phyloP scores from a whole-genome alignment of 768 basidiomycete genomes.

The Polyporus arcularius region DNA sequence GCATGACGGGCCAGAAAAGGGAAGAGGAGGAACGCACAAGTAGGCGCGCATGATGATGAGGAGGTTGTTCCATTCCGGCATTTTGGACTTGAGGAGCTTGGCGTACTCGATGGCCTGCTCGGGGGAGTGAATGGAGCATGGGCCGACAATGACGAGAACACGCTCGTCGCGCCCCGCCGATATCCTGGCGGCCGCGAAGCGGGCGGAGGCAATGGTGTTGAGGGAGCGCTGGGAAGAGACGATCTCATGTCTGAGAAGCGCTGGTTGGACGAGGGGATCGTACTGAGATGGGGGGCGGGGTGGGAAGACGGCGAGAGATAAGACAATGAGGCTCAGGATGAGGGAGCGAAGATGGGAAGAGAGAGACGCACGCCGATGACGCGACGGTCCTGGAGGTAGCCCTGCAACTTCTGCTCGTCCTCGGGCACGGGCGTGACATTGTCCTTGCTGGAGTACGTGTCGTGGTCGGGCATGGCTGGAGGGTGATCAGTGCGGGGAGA shows the following conservation, averaged over 20 bases:
- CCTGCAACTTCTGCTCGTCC: conserved; percentile 61
- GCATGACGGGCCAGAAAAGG: conserved; percentile 6
- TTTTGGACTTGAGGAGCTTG: conserved; percentile 65
- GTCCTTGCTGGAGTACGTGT: conserved; percentile 26
- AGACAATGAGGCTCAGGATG: conserved; percentile 3
- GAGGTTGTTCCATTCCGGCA: conserved; percentile 70
- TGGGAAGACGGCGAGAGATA: conserved; percentile 11
- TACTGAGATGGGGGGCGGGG: conserved; percentile 53
- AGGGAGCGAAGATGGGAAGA: background rate
- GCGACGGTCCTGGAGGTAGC: conserved; percentile 80
- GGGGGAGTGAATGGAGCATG: conserved; percentile 92
- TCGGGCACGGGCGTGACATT: conserved; percentile 63
- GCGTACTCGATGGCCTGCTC: conserved; percentile 87
- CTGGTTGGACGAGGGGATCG: conserved; percentile 94
- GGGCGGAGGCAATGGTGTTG: conserved; percentile 76
- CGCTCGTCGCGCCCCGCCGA: conserved; percentile 85
- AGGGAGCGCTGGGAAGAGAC: conserved; percentile 63
- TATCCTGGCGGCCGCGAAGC: conserved; percentile 77
- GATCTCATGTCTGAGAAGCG: conserved; percentile 86
- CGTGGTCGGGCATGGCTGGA: conserved; percentile 40
- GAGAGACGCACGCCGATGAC: conserved; percentile 68
- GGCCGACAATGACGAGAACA: conserved; percentile 89
- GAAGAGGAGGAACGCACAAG: conserved; percentile 64
- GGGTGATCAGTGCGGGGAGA: conserved; percentile 4
- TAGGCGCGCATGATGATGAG: conserved; percentile 96